Conservation (phyloP, 2,329 filamentous ascomycete genomes). For the Colletotrichum theobromicola region DNA sequence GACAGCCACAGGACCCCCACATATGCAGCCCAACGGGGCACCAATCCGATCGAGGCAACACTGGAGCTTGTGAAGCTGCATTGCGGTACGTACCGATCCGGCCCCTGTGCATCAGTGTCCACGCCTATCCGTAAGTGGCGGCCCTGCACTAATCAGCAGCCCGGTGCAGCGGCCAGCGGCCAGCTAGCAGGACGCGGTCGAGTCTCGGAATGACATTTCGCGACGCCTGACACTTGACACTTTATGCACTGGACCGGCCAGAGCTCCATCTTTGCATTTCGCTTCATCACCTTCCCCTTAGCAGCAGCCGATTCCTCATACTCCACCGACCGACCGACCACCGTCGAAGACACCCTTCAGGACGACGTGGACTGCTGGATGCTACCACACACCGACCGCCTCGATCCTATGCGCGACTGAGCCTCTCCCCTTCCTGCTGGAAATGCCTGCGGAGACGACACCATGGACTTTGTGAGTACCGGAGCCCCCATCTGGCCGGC, state of each 20-base stretch:
- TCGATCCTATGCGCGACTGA: conserved; percentile 8
- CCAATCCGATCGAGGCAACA: not conserved
- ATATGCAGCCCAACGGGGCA: not conserved
- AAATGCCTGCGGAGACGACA: conserved; percentile 49
- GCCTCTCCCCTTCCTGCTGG: conserved; percentile 24
- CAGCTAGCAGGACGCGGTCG: conserved; percentile 7
- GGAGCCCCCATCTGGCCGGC: not conserved
- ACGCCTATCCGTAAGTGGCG: no score
- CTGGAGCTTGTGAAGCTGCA: not conserved
- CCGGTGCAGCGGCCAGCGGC: not conserved
- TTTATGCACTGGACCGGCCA: conserved; percentile 29
- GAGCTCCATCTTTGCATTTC: not conserved
- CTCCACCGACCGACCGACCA: not conserved
- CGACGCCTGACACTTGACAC: conserved; percentile 33
- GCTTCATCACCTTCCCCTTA: not conserved
- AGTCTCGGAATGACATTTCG: conserved; percentile 31
- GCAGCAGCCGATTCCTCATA: not conserved
- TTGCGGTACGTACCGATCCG: not conserved
- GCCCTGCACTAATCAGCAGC: not conserved
- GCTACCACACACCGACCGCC: not conserved
- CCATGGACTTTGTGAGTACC: conserved; percentile 62
- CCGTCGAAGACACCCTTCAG: conserved; percentile 3
- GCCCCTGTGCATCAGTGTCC: no score
- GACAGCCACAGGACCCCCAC: not conserved
- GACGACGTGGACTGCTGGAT: not conserved